Evolutionary conservation across 805 yeast species (phyloP).

Genomic region (Metschnikowia lunata): DNA sequence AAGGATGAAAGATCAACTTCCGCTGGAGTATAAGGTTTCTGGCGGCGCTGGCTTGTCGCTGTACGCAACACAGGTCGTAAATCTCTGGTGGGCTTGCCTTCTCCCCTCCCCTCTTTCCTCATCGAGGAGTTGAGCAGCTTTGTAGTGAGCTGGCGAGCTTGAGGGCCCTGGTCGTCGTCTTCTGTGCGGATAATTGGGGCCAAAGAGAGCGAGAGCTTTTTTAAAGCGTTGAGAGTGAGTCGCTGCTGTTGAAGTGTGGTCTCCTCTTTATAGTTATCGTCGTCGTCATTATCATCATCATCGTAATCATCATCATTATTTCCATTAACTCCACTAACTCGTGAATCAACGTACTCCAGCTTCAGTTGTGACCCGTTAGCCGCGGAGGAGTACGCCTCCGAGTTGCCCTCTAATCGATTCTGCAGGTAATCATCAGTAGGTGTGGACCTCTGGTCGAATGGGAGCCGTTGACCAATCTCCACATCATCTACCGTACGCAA

Average conservation of each 20-base stretch:
- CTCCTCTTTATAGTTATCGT: slow-evolving; percentile 31
- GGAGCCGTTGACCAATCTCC: slow-evolving; percentile 40
- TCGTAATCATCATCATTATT: neutral
- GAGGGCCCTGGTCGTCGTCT: slow-evolving; percentile 16
- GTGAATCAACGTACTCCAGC: too few species aligned
- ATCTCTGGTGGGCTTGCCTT: neutral
- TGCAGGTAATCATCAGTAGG: neutral
- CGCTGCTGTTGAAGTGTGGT: slow-evolving; percentile 38
- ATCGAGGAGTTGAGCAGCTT: slow-evolving; percentile 9
- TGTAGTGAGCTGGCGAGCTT: slow-evolving; percentile 12
- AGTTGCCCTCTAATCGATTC: neutral
- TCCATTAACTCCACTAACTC: neutral
- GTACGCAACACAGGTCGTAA: slow-evolving; percentile 4
- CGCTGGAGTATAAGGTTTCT: slow-evolving; percentile 42
- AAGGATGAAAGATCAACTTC: slow-evolving; percentile 43
- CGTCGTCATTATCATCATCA: slow-evolving; percentile 13
- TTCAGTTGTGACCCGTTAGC: neutral
- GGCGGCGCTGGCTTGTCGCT: slow-evolving; percentile 1
- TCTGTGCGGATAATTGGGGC: slow-evolving; percentile 33
- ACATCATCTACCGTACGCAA: slow-evolving; percentile 28
- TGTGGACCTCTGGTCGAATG: slow-evolving; percentile 26
- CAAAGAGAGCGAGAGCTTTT: slow-evolving; percentile 39
- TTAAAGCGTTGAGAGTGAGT: slow-evolving; percentile 40
- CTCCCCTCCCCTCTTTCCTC: neutral
- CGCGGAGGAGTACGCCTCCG: neutral